Conservation (phyloP, 225 moss, liverwort and hornwort genomes). For the Bryoerythrophyllum caledonicum region DNA sequence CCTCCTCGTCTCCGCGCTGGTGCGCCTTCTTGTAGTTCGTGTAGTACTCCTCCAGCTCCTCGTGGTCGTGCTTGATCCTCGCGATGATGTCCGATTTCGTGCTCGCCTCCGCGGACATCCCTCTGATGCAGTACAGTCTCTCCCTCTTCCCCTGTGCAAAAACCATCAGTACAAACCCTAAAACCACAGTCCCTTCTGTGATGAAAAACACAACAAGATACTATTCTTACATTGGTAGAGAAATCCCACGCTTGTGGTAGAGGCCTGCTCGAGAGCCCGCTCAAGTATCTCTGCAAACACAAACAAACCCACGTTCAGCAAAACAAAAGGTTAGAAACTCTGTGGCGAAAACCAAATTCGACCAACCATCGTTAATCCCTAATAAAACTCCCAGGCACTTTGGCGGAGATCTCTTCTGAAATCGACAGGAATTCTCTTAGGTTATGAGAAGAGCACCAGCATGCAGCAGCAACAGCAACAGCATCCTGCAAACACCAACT, state of each 20-base stretch:
- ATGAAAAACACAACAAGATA: neutral
- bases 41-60: slow-evolving; percentile 24
- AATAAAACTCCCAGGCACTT: neutral
- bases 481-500: neutral
- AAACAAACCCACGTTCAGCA: neutral
- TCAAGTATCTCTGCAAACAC: neutral
- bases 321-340: too few relatives aligned
- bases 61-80: slow-evolving; percentile 31
- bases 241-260: neutral
- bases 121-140: neutral
- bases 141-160: neutral
- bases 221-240: neutral
- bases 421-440: neutral
- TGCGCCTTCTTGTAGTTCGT: slow-evolving; percentile 32
- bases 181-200: neutral
- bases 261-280: neutral
- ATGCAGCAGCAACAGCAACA: neutral
- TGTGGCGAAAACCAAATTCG: too few relatives aligned
- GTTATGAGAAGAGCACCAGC: neutral
- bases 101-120: slow-evolving; percentile 1
- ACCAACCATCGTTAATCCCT: too few relatives aligned
- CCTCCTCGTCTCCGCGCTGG: slow-evolving; percentile 14
- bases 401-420: too few relatives aligned
- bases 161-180: neutral
- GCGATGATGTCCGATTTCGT: slow-evolving; percentile 28